These are phyloP conservation scores for Periconia sp. DNA, from an alignment of 2,329 filamentous ascomycete genomes.

Conservation along the genomic window DNA sequence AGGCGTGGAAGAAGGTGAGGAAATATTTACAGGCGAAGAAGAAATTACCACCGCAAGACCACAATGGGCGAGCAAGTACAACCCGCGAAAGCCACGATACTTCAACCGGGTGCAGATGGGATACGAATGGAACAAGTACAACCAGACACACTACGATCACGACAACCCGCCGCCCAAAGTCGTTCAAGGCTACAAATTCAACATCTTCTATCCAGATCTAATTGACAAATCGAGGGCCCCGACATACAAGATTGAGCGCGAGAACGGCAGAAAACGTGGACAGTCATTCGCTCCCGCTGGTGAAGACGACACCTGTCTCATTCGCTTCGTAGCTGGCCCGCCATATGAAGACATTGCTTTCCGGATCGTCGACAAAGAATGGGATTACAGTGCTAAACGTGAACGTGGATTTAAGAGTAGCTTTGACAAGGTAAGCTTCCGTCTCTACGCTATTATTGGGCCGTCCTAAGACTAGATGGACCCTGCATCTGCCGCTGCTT, in stretches of 20 bases:
- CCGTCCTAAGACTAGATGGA: background rate
- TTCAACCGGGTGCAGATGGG: slow-evolving; percentile 99
- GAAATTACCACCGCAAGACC: slow-evolving; percentile 71
- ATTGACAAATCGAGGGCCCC: slow-evolving; percentile 94
- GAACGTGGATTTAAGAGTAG: slow-evolving; percentile 95
- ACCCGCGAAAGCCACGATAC: slow-evolving; percentile 90
- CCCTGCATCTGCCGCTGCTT: slow-evolving; percentile 1
- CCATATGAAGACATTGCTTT: slow-evolving; percentile 98
- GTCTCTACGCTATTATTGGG: slow-evolving; percentile 4
- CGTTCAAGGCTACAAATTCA: slow-evolving; percentile 99
- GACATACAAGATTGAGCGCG: slow-evolving; percentile 93
- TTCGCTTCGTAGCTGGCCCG: slow-evolving; percentile 91
- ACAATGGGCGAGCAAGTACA: slow-evolving; percentile 83
- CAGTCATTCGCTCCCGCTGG: slow-evolving; percentile 93
- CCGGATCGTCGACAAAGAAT: slow-evolving; percentile 96
- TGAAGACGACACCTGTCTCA: slow-evolving; percentile 95
- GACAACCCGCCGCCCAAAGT: slow-evolving; percentile 98
- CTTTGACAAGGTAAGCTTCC: slow-evolving; percentile 86
- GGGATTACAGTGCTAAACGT: slow-evolving; percentile 96
- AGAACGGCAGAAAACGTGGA: slow-evolving; percentile 85
- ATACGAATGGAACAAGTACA: slow-evolving; percentile 99
- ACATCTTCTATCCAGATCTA: slow-evolving; percentile 97
- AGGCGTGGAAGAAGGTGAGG: slow-evolving; percentile 90
- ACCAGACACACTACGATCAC: slow-evolving; percentile 98
- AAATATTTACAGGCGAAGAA: slow-evolving; percentile 93